Percentiles rank a stretch among this genome's conserved stretches.
Conservation (phyloP, 2,329 filamentous ascomycete species). For the Ophiosphaerella narmari region DNA sequence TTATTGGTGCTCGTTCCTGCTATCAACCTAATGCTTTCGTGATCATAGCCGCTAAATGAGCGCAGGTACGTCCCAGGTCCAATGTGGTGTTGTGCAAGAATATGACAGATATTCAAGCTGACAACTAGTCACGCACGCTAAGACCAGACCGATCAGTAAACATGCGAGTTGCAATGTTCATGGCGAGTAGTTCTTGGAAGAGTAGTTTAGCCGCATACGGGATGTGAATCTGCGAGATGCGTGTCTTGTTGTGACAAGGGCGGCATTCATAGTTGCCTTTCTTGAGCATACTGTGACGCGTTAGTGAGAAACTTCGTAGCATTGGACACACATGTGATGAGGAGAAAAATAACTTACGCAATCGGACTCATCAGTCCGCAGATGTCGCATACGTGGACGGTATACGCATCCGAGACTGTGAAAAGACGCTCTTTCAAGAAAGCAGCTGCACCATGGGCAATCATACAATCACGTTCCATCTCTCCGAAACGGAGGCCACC, state of each 20-base stretch:
- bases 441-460: conserved; percentile 95
- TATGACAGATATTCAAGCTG: not conserved
- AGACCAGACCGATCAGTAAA: conserved; percentile 85
- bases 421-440: conserved; percentile 98
- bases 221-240: conserved; percentile 96
- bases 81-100: not conserved
- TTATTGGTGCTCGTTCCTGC: not conserved
- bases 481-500: conserved; percentile 99
- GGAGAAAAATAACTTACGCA: conserved; percentile 71
- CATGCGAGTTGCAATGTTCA: conserved; percentile 98
- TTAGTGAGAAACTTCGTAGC: not conserved
- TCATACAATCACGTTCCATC: conserved; percentile 99
- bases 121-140: conserved; percentile 60
- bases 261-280: conserved; percentile 96
- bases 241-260: conserved; percentile 98
- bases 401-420: conserved; percentile 96
- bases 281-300: conserved; percentile 73
- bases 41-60: not conserved
- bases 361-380: conserved; percentile 99
- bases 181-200: conserved; percentile 96
- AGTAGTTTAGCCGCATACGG: conserved; percentile 97
- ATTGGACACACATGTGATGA: not conserved
- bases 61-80: not conserved
- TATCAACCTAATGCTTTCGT: not conserved
- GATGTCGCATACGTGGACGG: conserved; percentile 97